Base-by-base conservation (phyloP, 345 rosid genomes). In the Euphorbia peplus region DNA sequence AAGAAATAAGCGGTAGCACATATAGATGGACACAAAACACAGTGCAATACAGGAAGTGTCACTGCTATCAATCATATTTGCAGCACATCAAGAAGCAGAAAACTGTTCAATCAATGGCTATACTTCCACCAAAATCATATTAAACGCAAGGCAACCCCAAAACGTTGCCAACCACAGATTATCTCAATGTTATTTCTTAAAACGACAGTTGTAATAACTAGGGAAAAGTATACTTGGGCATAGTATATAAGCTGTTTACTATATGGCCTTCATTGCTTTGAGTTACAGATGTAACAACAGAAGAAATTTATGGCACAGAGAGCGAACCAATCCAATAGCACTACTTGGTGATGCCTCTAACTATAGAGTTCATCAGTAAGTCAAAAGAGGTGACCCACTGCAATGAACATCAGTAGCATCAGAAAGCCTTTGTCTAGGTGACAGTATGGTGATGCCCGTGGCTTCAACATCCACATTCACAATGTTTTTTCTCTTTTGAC, bases 361-460 rank as follows among this genome's bases (percentile, higher is more conserved):
- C 54, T n/a, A 8, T 13, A 14, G 21, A 47, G 3, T 46, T 12
- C 7, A 63, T 91, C 85, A 91, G 81, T 67, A 91, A 46, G 92
- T 91, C 90, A 87, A 82, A 52, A 95, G 93, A 73, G 97, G 90
- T 73, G 98, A 91, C 75, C 87, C 92, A 79, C 87, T 87, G 81
- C 85, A 86, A 74, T 77, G 92, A 70, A 95, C 99, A 86, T 95
- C 97, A 29, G 97, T 79, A 75, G 95, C 80, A 78, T 95, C 92
- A 16, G 92, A 87, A 46, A 90, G 85, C 72, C 96, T 88, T 79
- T 86, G 96, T 78, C 92, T 85, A 0, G 98, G 96, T 18, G 99
- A 95, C 69, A 85, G 81, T 50, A 84, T 78, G 29, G 85, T 67
- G 52, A 85, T 80, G 60, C 90, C 91, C 56, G 89, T 88, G 60